Evolutionary conservation across 2,329 filamentous ascomycete species (phyloP), one percentile per base, ranked within the genome.

Genomic region (Neonectria punicea): DNA sequence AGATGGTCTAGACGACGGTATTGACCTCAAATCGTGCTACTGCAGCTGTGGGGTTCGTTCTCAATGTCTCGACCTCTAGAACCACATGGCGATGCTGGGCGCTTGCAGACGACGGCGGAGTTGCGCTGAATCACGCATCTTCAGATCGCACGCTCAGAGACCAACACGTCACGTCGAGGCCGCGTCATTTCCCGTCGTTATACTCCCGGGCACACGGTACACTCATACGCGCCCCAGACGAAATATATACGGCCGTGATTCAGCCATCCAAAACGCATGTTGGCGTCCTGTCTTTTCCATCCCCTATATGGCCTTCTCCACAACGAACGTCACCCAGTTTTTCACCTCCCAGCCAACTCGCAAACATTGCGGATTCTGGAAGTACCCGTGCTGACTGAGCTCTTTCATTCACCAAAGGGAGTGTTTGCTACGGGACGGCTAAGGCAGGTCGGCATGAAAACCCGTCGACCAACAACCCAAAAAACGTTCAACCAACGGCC

Each of bases 361-460:
- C 46, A 49, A 43, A 10, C n/a, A 10, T 43, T 28, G 14, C 11
- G 14, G 8, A 28, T n/a, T 49, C 16, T n/a, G 14, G 54, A 32
- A 25, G 50, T 25, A 25, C 14, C 50, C 34, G 32, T 43, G 32
- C 20, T 51, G 30, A 44, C 36, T 36, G 20, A n/a, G 46, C 5
- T n/a, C 22, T 10, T 30, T 28, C 2, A 16, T n/a, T 28, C 7
- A 16, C 16, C 44, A 34, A 44, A 61, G 34, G 30, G 41, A 25
- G 53, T 50, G 41, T 49, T 55, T 50, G 34, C 59, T 56, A 39
- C 51, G 50, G 59, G 20, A n/a, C 22, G 22, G 46, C 22, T n/a
- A 28, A 20, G 18, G n/a, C 39, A 46, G 39, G 53, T 53, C 8
- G 46, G 60, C 28, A 34, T 39, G 46, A 20, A 50, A 51, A 36